Percentiles rank a stretch among this genome's conserved stretches.
phyloP scores from a whole-genome alignment of 306 rosid genomes.

The Urtica urens region DNA sequence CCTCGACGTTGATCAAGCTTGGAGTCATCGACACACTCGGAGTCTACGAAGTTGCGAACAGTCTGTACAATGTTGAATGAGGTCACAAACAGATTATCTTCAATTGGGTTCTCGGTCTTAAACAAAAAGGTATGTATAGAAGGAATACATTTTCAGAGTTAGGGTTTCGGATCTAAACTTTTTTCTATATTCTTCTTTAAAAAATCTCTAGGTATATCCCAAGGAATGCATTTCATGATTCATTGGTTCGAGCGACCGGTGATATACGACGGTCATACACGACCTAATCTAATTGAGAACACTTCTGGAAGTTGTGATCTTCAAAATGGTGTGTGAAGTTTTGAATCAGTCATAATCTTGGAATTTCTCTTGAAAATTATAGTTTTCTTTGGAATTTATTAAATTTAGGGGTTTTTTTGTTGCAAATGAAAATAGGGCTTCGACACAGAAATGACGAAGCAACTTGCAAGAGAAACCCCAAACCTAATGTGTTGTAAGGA shows the following conservation, averaged over 20 bases:
- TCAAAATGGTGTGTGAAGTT: slow-evolving; percentile 53
- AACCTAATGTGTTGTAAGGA: too few relatives aligned
- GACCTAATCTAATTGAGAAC: slow-evolving; percentile 85
- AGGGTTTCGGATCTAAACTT: background rate
- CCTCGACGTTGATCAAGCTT: slow-evolving; percentile 47
- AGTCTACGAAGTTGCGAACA: slow-evolving; percentile 54
- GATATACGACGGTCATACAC: slow-evolving; percentile 85
- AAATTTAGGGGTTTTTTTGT: background rate
- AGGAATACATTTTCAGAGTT: too few relatives aligned
- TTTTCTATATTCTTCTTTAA: background rate
- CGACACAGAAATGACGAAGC: background rate
- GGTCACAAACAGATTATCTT: slow-evolving; percentile 87
- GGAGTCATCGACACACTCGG: too few relatives aligned
- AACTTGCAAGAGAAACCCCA: too few relatives aligned
- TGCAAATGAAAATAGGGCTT: background rate
- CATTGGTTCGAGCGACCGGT: slow-evolving; percentile 97
- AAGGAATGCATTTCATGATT: slow-evolving; percentile 72
- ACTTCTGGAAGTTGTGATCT: slow-evolving; percentile 90
- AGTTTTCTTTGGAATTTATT: too few relatives aligned
- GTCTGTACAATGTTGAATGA: slow-evolving; percentile 95
- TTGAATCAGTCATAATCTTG: background rate
- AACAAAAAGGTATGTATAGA: slow-evolving; percentile 51
- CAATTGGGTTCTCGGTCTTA: slow-evolving; percentile 71
- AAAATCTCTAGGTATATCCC: slow-evolving; percentile 60
- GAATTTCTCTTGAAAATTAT: background rate